Evolutionary conservation across 441 rosid species (phyloP), one percentile per base, ranked within the genome.

Genomic region (Bruguiera hainesii): DNA sequence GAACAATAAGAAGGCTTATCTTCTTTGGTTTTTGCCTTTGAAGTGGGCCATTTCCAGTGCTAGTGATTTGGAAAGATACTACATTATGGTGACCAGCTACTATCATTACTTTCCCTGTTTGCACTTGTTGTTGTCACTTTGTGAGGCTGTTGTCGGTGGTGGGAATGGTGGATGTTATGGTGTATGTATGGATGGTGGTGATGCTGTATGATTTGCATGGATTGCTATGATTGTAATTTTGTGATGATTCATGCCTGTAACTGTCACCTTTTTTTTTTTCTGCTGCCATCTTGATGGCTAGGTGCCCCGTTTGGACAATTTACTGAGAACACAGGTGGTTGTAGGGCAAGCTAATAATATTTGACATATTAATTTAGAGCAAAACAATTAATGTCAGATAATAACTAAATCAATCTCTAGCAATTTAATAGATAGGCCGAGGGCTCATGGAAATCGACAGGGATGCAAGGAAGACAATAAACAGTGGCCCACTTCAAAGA

Each of bases 1-100:
- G 74, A 59, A 64, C 37, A 81, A 75, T 67, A 81, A 83, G 73
- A 67, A 66, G 73, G 77, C 63, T 67, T 70, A 3, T 11, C 48
- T 39, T 39, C 48, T 1, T 10, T 13, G 48, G 42, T 37, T 37
- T 67, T 72, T 73, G 76, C 75, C 69, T 74, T 42, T 68, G 29
- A 28, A 25, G 65, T 33, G 29, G 51, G 52, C 69, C 71, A 56
- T 66, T 60, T 64, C 50, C 60, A 73, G 75, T 73, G 66, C 35
- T 7, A 33, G 9, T 33, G 37, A 33, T 33, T 33, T 6, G 7
- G 37, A 6, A 33, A 7, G 37, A 1, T 33, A 1, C 37, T 33
- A 1, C 37, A 6, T 7, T 7, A 33, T 7, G 37, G 37, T 33
- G 1, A 33, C 37, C 37, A 7, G 37, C 37, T 33, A 33, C 37